Evolutionary conservation across 1,284 basidiomycete species (phyloP).

Genomic region (Papiliotrema terrestris): DNA sequence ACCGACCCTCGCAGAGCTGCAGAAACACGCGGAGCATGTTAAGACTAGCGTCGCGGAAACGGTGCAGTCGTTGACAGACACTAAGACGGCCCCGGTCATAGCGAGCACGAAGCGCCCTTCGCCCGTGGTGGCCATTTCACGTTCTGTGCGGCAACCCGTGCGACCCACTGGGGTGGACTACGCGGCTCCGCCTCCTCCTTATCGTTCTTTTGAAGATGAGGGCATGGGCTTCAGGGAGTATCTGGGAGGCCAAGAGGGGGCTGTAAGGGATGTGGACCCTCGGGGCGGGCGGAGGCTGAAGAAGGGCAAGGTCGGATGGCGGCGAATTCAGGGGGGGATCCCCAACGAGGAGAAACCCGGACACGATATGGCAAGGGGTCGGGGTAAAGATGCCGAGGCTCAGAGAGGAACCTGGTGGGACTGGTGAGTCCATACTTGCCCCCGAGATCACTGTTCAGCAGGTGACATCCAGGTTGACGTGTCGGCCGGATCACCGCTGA

Average conservation of each 20-base stretch:
- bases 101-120: not conserved
- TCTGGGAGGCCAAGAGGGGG: not conserved
- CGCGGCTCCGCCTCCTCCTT: not conserved
- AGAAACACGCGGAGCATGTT: constrained; percentile 10
- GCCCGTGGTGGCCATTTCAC: not conserved
- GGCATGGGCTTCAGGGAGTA: no score
- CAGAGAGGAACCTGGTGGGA: not conserved
- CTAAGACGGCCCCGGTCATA: not conserved
- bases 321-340: constrained; percentile 10
- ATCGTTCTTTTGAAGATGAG: no score
- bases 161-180: not conserved
- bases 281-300: constrained; percentile 1
- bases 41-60: not conserved
- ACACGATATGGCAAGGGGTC: not conserved
- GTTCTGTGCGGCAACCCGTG: not conserved
- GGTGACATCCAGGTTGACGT: no score
- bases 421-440: no score
- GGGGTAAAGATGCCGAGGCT: not conserved
- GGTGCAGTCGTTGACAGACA: not conserved
- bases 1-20: constrained; percentile 17
- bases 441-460: no score
- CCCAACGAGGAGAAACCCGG: constrained; percentile 6
- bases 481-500: no score
- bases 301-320: constrained; percentile 9
- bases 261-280: not conserved